Evolutionary conservation across 2,329 filamentous ascomycete genomes (phyloP).

Genomic region (Penicillium sp.): DNA sequence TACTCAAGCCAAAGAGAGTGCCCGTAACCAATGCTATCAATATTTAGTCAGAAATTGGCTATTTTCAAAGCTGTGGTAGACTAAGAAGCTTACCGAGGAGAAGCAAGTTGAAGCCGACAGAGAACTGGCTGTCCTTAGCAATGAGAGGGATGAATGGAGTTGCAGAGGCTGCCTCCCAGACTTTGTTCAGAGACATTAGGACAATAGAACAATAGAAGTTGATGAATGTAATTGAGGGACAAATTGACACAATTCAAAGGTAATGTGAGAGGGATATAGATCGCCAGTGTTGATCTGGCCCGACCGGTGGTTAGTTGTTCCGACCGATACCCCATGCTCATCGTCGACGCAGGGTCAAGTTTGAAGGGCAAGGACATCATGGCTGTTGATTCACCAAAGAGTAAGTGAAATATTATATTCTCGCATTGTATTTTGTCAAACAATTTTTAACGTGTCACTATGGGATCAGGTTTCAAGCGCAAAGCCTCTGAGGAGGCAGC

Average conservation of each 20-base stretch:
- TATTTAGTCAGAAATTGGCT: constrained; percentile 18
- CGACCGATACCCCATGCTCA: constrained; percentile 11
- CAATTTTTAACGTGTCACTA: not conserved
- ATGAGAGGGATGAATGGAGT: constrained; percentile 79
- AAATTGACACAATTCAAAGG: constrained; percentile 5
- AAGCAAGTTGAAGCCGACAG: constrained; percentile 73
- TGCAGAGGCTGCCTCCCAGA: constrained; percentile 90
- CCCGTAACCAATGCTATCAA: constrained; percentile 62
- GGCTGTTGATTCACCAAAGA: constrained; percentile 30
- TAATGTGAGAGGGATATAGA: not conserved
- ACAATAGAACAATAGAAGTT: not conserved
- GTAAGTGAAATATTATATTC: constrained; percentile 24
- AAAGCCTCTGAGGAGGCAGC: constrained; percentile 51
- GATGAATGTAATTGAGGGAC: constrained; percentile 1
- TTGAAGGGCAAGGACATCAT: constrained; percentile 10
- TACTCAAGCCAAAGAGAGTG: constrained; percentile 84
- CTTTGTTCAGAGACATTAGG: constrained; percentile 70
- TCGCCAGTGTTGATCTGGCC: constrained; percentile 22
- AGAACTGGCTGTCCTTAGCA: constrained; percentile 80
- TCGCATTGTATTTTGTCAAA: not conserved
- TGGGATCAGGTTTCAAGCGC: constrained; percentile 41
- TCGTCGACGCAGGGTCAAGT: not conserved
- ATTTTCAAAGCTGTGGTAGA: constrained; percentile 1
- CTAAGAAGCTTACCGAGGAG: constrained; percentile 55
- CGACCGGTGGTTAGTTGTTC: constrained; percentile 13